A percentile compares a stretch with the other conserved stretches of the same genome.
phyloP scores from a whole-genome alignment of 2,329 filamentous ascomycete genomes.

The Cryphonectria radicalis region DNA sequence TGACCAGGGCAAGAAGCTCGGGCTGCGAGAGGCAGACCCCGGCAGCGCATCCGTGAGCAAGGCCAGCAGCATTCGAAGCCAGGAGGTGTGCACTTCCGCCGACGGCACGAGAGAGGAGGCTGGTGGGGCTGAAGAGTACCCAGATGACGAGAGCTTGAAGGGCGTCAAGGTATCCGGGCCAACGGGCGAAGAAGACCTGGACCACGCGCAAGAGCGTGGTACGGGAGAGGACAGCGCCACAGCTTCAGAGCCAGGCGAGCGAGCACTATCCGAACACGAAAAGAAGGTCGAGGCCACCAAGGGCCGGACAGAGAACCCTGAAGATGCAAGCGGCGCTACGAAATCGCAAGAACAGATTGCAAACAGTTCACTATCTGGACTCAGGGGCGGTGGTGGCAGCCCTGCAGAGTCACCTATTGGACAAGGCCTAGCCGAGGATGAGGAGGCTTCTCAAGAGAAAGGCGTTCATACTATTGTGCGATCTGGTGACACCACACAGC shows the following conservation, averaged over 20 bases:
- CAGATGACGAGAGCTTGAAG: constrained; percentile 33
- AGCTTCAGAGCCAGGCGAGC: neutral
- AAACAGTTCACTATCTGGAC: neutral
- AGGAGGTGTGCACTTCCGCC: constrained; percentile 23
- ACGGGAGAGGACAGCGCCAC: neutral
- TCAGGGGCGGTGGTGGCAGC: constrained; percentile 2
- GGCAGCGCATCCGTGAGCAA: constrained; percentile 70
- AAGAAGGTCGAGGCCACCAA: constrained; percentile 26
- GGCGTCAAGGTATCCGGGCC: constrained; percentile 31
- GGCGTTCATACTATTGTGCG: neutral
- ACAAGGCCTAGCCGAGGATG: neutral
- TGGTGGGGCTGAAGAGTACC: constrained; percentile 31
- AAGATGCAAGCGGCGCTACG: constrained; percentile 17
- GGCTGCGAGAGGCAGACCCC: constrained; percentile 67
- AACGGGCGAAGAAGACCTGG: constrained; percentile 9
- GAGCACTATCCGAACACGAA: constrained; percentile 22
- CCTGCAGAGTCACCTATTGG: neutral
- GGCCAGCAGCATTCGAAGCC: constrained; percentile 68
- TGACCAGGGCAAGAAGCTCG: constrained; percentile 65
- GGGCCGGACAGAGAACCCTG: constrained; percentile 21
- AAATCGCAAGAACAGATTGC: constrained; percentile 17
- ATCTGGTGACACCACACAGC: constrained; percentile 12
- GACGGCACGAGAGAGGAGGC: constrained; percentile 14
- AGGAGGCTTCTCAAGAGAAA: neutral
- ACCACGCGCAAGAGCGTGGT: neutral